A percentile compares a stretch with the other conserved stretches of the same genome.
Evolutionary conservation across 148 eudicot genomes (phyloP).

Genomic region (Fallopia convolvulus): DNA sequence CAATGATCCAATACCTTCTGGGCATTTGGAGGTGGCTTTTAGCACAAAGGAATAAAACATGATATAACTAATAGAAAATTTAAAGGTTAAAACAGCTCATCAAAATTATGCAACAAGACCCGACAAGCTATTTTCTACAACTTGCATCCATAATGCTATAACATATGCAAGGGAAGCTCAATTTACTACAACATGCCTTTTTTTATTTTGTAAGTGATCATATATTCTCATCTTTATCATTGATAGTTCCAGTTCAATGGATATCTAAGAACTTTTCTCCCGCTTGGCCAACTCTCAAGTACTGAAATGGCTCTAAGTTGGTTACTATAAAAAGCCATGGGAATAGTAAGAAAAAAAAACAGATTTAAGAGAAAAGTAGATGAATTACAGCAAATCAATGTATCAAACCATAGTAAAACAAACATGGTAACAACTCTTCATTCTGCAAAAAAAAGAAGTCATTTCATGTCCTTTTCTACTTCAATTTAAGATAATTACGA

Average conservation of each 20-base stretch:
- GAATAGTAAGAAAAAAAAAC: background rate
- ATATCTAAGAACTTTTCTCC: no score
- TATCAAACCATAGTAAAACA: background rate
- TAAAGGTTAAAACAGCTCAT: background rate
- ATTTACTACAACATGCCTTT: no score
- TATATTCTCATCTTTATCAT: no score
- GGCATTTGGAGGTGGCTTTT: background rate
- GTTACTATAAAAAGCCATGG: background rate
- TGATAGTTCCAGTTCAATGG: no score
- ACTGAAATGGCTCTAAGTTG: no score
- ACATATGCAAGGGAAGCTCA: background rate
- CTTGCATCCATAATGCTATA: background rate
- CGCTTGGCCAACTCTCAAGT: no score
- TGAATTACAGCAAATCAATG: background rate
- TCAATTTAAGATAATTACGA: background rate
- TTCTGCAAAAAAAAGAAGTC: background rate
- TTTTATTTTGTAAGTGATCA: no score
- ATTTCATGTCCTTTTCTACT: no score
- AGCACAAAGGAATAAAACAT: background rate
- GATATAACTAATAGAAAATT: background rate
- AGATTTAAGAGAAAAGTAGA: background rate
- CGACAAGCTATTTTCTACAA: no score
- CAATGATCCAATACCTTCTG: no score
- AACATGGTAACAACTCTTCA: background rate
- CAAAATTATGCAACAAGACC: no score